phyloP scores from a whole-genome alignment of 208 protist genomes.

The Sergeia podlipaevii region DNA sequence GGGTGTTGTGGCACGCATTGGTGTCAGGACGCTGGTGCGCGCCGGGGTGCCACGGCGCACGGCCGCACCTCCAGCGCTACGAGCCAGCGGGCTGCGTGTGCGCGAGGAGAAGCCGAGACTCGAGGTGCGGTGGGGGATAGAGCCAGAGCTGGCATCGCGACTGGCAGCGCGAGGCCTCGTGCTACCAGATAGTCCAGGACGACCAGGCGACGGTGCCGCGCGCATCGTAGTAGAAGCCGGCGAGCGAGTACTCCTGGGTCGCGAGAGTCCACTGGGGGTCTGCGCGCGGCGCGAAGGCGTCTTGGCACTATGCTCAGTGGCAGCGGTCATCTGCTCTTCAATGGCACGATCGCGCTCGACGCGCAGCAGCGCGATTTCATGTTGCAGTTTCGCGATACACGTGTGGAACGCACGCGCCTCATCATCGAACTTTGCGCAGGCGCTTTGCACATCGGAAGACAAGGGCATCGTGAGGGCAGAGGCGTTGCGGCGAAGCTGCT shows the following conservation, averaged over 20 bases:
- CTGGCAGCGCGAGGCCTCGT: constrained; percentile 29
- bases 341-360: constrained; percentile 43
- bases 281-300: constrained; percentile 57
- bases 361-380: constrained; percentile 56
- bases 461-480: constrained; percentile 7
- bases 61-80: constrained; percentile 64
- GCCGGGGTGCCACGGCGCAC: constrained; percentile 81
- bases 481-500: constrained; percentile 37
- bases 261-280: constrained; percentile 51
- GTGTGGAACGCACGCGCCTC: constrained; percentile 66
- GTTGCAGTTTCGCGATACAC: constrained; percentile 72
- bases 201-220: constrained; percentile 30
- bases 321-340: constrained; percentile 16
- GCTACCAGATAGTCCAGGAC: constrained; percentile 21
- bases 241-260: constrained; percentile 32
- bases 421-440: constrained; percentile 65
- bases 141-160: constrained; percentile 40
- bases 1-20: constrained; percentile 36
- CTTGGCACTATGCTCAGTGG: constrained; percentile 13
- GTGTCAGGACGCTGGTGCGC: constrained; percentile 52
- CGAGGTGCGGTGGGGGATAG: constrained; percentile 24
- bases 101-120: constrained; percentile 28
- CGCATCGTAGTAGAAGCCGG: constrained; percentile 29
- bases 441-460: constrained; percentile 49
- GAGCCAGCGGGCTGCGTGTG: constrained; percentile 67